Evolutionary conservation across 805 yeast species (phyloP).

Genomic region (Candida chilensis): DNA sequence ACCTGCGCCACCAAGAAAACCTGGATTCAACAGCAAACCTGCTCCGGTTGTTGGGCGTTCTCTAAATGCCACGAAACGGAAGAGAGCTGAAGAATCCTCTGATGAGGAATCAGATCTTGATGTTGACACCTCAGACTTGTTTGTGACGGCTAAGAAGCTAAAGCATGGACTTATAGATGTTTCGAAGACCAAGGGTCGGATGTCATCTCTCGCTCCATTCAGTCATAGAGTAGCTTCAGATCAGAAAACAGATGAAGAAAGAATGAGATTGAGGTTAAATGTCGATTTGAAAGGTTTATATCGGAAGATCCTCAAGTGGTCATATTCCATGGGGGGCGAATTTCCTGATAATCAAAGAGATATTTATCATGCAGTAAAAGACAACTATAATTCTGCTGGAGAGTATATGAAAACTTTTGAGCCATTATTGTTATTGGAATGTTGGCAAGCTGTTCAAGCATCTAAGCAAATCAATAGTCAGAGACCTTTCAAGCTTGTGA

Average conservation of each 20-base stretch:
- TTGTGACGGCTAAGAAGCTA: conserved; percentile 18
- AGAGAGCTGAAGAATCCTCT: conserved; percentile 8
- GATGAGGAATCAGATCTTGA: conserved; percentile 25
- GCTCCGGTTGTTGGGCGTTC: conserved; percentile 23
- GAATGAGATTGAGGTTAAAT: conserved; percentile 71
- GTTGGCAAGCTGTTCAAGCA: conserved; percentile 85
- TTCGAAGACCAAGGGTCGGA: too few relatives aligned
- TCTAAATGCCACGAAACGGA: conserved; percentile 20
- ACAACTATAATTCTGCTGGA: conserved; percentile 43
- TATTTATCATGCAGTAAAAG: conserved; percentile 38
- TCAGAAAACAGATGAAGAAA: conserved; percentile 57
- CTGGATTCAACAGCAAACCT: conserved; percentile 35
- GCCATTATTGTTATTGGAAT: conserved; percentile 79
- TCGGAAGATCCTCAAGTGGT: conserved; percentile 64
- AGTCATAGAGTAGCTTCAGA: too few relatives aligned
- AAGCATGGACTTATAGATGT: conserved; percentile 17
- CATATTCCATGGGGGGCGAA: conserved; percentile 45
- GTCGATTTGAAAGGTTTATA: conserved; percentile 76
- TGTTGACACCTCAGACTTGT: conserved; percentile 19
- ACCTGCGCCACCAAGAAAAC: conserved; percentile 44
- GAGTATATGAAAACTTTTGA: conserved; percentile 66
- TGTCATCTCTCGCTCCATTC: too few relatives aligned
- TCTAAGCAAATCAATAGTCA: conserved; percentile 53
- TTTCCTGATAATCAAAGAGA: conserved; percentile 46
- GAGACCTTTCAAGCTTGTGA: conserved; percentile 52